A percentile compares a stretch with the other conserved stretches of the same genome.
Evolutionary conservation across 192 early-diverging fungal species (phyloP).

Genomic region (Kappamyces sp.): DNA sequence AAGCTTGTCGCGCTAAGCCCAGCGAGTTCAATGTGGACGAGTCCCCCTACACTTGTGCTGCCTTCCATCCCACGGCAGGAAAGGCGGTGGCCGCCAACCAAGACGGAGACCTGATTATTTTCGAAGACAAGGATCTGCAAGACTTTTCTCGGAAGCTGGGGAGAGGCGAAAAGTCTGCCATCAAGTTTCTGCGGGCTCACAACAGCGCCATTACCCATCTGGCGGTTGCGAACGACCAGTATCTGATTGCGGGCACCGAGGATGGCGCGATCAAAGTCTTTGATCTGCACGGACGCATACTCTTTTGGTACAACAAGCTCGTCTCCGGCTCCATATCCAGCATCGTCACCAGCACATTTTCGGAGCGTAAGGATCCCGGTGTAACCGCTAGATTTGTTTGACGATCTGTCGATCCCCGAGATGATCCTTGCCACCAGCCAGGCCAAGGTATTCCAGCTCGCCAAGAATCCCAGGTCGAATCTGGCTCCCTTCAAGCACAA

Average conservation of each 20-base stretch:
- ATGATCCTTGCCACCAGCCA: constrained; percentile 36
- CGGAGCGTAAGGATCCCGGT: constrained; percentile 16
- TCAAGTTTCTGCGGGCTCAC: constrained; percentile 48
- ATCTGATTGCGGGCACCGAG: constrained; percentile 49
- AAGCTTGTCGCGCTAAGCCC: constrained; percentile 4
- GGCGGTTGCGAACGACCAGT: constrained; percentile 30
- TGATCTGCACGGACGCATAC: constrained; percentile 42
- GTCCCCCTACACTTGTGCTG: constrained; percentile 35
- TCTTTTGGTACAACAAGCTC: constrained; percentile 14
- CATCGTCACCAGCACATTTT: not conserved
- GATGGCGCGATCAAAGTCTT: constrained; percentile 50
- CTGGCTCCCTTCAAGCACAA: not conserved
- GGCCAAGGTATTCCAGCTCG: constrained; percentile 26
- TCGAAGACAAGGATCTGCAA: constrained; percentile 38
- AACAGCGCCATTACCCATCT: constrained; percentile 36
- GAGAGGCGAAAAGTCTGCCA: constrained; percentile 40
- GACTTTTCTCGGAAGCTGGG: constrained; percentile 43
- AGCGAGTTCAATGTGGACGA: too few relatives aligned
- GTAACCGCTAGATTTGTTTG: constrained; percentile 17
- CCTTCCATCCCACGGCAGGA: constrained; percentile 40
- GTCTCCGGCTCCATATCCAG: not conserved
- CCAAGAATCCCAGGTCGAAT: not conserved
- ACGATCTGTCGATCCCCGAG: constrained; percentile 35
- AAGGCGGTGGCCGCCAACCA: constrained; percentile 41
- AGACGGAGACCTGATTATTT: constrained; percentile 47